Conservation (phyloP, 2,329 filamentous ascomycete species). For the Teratosphaeria pseudoeucalypti region DNA sequence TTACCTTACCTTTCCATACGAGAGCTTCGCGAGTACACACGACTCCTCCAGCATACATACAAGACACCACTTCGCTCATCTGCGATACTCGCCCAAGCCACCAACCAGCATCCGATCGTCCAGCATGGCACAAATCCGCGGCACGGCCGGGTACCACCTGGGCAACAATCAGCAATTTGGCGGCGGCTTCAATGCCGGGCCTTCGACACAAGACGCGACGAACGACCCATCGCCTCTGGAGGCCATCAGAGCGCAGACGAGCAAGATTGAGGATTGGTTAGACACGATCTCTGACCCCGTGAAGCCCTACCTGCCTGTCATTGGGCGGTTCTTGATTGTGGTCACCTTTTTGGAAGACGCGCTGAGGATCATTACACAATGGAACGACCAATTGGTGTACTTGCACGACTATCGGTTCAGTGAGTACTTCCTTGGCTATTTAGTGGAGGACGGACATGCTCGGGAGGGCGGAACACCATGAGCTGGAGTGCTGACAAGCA, state of each 20-base stretch:
- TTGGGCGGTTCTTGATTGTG: slow-evolving; percentile 94
- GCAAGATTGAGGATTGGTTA: slow-evolving; percentile 92
- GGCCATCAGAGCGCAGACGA: slow-evolving; percentile 84
- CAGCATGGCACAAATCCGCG: slow-evolving; percentile 49
- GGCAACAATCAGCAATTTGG: slow-evolving; percentile 47
- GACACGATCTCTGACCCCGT: slow-evolving; percentile 81
- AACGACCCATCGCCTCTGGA: slow-evolving; percentile 71
- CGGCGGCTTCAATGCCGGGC: slow-evolving; percentile 36
- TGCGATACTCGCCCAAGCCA: not conserved
- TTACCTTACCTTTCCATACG: not conserved
- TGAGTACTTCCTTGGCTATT: slow-evolving; percentile 40
- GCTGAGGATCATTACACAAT: slow-evolving; percentile 92
- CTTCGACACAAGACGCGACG: slow-evolving; percentile 47
- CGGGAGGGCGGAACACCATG: not conserved
- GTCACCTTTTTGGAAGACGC: slow-evolving; percentile 98
- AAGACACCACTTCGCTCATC: not conserved
- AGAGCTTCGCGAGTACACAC: not conserved
- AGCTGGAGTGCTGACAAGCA: not conserved
- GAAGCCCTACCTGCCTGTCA: slow-evolving; percentile 93
- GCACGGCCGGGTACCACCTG: slow-evolving; percentile 71
- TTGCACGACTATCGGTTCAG: slow-evolving; percentile 86
- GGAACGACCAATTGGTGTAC: slow-evolving; percentile 88
- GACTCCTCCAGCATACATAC: not conserved
- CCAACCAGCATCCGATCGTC: not conserved
- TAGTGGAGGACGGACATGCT: not conserved